phyloP scores from a whole-genome alignment of 83 land plant species.

The Picea abies region DNA sequence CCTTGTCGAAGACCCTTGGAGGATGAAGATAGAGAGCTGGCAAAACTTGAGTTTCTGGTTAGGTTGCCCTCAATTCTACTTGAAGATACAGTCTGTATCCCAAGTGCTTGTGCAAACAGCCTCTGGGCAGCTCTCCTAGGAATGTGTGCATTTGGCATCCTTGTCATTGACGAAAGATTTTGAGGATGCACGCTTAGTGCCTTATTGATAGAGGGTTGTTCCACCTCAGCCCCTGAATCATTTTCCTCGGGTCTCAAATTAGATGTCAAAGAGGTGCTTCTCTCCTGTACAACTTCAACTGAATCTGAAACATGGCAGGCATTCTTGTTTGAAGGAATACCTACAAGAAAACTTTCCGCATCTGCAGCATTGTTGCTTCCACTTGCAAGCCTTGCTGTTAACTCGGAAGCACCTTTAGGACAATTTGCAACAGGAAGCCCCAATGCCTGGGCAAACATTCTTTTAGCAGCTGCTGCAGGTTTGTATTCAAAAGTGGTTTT shows the following conservation, averaged over 20 bases:
- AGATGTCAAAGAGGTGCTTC: neutral
- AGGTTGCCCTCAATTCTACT: neutral
- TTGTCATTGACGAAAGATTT: neutral
- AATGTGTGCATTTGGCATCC: neutral
- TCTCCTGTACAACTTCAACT: constrained; percentile 4
- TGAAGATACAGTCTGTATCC: neutral
- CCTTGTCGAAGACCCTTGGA: neutral
- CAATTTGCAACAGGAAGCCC: constrained; percentile 41
- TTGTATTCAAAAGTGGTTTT: constrained; percentile 25
- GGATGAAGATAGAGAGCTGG: neutral
- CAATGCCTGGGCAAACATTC: constrained; percentile 89
- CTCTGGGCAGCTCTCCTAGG: constrained; percentile 17
- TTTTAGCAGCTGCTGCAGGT: constrained; percentile 76
- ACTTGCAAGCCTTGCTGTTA: constrained; percentile 4
- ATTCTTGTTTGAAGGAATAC: constrained; percentile 7
- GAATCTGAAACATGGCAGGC: neutral
- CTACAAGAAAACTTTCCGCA: neutral
- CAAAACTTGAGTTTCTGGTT: constrained; percentile 2
- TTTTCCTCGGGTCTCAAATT: neutral
- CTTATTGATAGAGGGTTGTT: constrained; percentile 7
- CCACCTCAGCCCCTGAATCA: constrained; percentile 1
- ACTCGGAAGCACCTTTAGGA: constrained; percentile 13
- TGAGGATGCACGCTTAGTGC: neutral
- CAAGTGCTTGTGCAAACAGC: constrained; percentile 22
- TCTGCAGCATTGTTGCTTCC: neutral